Evolutionary conservation across 345 rosid genomes (phyloP), one percentile per base, ranked within the genome.

Genomic region (Psidium guajava): DNA sequence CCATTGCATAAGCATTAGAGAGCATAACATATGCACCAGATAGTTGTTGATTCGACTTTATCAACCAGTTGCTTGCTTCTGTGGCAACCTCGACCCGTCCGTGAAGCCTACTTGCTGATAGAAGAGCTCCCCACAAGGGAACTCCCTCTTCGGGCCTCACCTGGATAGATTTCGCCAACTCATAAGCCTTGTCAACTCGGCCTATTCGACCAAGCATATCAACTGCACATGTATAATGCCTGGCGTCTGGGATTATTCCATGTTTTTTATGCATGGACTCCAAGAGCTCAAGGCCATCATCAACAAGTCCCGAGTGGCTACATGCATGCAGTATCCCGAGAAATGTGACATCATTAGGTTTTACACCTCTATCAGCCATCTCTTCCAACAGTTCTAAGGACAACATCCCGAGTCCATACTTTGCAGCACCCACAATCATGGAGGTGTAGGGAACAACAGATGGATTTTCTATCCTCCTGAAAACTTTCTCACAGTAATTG

Each of bases 191-290:
- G 27, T 94, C 97, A 49, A 96, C 86, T 85, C 91, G 94, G 36
- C 98, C 98, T 44, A 83, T 86, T 89, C 99, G 94, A 56, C 95
- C 89, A 27, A 95, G 92, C 96, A 96, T 96, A 83, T 96, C 98
- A 56, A 94, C 97, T 85, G 91, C 91, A 83, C 99, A 96, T 22
- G 89, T 91, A 86, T 93, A 93, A 87, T 96, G 98, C 91, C 89
- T 95, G 73, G 92, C 49, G 36, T 90, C 92, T 40, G 97, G 94
- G 64, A 40, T 56, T 82, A 96, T 82, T 81, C 94, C 93, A 25
- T 95, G 86, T 49, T 89, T 91, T 85, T 42, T 58, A 27, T 36
- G 22, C 98, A 95, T 96, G 0, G 91, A 86, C 25, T 93, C 88
- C 51, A 96, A 88, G 89, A 87, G 87, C 56, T 84, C 80, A 59